Percentiles rank a stretch among this genome's conserved stretches.
These are phyloP conservation scores for Eucalyptus sp. DNA, from an alignment of 345 rosid species.

Conservation along the genomic window DNA sequence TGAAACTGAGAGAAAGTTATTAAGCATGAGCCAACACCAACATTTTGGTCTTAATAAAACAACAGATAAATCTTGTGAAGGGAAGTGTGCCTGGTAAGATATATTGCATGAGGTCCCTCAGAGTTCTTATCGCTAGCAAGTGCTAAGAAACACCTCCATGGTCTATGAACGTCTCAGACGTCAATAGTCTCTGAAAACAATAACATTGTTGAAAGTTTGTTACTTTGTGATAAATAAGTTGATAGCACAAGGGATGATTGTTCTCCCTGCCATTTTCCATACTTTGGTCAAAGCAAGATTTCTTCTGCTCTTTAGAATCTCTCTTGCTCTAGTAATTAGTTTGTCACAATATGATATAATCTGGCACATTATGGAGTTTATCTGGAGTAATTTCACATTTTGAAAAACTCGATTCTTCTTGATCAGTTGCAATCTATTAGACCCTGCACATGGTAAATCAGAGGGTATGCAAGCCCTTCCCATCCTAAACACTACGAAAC, in stretches of 20 bases:
- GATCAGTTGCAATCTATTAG: neutral
- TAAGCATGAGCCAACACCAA: too few species aligned
- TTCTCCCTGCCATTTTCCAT: neutral
- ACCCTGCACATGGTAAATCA: neutral
- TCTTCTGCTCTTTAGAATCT: neutral
- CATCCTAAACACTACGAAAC: neutral
- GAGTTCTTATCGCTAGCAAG: too few species aligned
- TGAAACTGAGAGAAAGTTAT: too few species aligned
- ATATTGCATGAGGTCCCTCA: too few species aligned
- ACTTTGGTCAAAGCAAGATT: neutral
- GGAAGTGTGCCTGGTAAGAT: too few species aligned
- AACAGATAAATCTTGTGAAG: too few species aligned
- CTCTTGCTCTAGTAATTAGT: neutral
- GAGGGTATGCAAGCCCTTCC: neutral
- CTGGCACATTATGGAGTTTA: neutral
- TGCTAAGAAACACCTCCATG: too few species aligned
- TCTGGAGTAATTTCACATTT: neutral
- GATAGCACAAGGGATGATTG: neutral
- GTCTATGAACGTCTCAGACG: neutral
- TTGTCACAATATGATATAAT: neutral
- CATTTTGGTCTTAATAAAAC: too few species aligned
- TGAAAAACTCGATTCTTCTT: neutral
- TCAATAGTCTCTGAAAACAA: too few species aligned
- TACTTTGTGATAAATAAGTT: neutral
- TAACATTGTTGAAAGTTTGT: too few species aligned